Evolutionary conservation across 2,329 filamentous ascomycete genomes (phyloP).

Genomic region (Colletotrichum somersetense): DNA sequence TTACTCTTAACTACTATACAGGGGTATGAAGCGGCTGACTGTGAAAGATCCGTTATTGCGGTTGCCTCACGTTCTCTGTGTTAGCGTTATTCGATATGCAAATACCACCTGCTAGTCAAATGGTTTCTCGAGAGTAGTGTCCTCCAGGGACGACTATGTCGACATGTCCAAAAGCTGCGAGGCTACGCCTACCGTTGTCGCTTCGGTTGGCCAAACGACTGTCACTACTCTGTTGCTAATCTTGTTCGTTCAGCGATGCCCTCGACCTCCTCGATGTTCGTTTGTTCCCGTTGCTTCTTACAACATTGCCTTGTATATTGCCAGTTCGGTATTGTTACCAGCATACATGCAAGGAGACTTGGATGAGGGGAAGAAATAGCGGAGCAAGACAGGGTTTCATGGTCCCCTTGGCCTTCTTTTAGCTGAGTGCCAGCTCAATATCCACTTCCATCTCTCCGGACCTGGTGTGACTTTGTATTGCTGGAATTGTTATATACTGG

Average conservation of each 20-base stretch:
- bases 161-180: background rate
- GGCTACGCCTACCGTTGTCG: background rate
- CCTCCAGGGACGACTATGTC: background rate
- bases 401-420: background rate
- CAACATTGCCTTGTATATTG: background rate
- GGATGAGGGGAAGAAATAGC: background rate
- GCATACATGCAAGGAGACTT: background rate
- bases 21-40: too few species aligned
- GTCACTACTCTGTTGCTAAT: background rate
- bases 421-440: background rate
- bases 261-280: background rate
- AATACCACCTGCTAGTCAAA: background rate
- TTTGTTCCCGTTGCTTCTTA: background rate
- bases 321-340: background rate
- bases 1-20: background rate
- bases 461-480: background rate
- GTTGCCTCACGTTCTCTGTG: background rate
- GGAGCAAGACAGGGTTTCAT: background rate
- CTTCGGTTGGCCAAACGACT: background rate
- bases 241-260: background rate
- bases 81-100: background rate
- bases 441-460: background rate
- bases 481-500: constrained; percentile 5
- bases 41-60: background rate
- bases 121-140: too few species aligned